Percentiles rank a stretch among this genome's conserved stretches.
Evolutionary conservation across 2,329 filamentous ascomycete genomes (phyloP).

Genomic region (Raffaelea ambrosiae): DNA sequence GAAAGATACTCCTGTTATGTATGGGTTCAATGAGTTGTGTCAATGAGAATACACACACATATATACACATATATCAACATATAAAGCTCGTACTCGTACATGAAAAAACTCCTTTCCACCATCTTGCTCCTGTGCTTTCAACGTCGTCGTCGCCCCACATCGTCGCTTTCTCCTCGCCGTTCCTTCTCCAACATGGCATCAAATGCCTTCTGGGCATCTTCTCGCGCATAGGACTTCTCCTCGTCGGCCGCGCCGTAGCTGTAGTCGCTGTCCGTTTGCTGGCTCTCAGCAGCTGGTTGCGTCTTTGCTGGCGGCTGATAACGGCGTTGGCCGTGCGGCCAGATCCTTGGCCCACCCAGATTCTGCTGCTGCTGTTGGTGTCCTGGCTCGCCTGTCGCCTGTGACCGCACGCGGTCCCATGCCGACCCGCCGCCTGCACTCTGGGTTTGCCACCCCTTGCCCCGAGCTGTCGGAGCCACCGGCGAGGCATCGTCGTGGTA

Average conservation of each 20-base stretch:
- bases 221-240: constrained; percentile 6
- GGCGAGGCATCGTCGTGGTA: constrained; percentile 14
- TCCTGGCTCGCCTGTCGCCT: background rate
- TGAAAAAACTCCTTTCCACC: too few relatives aligned
- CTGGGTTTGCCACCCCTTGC: constrained; percentile 3
- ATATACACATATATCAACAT: too few relatives aligned
- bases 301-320: background rate
- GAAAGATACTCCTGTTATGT: too few relatives aligned
- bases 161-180: constrained; percentile 10
- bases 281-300: background rate
- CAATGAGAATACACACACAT: too few relatives aligned
- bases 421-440: constrained; percentile 6
- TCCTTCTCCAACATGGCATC: constrained; percentile 17
- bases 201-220: constrained; percentile 15
- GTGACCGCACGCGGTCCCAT: constrained; percentile 14
- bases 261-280: constrained; percentile 4
- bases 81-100: too few relatives aligned
- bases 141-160: background rate
- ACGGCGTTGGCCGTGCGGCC: background rate
- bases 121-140: background rate
- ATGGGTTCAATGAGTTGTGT: too few relatives aligned
- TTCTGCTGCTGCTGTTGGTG: background rate
- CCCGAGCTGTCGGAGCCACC: constrained; percentile 6
- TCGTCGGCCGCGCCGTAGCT: constrained; percentile 8
- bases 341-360: too few relatives aligned